Base-by-base conservation (phyloP, 2,329 filamentous ascomycete species). In the Leptographium radiaticola region DNA sequence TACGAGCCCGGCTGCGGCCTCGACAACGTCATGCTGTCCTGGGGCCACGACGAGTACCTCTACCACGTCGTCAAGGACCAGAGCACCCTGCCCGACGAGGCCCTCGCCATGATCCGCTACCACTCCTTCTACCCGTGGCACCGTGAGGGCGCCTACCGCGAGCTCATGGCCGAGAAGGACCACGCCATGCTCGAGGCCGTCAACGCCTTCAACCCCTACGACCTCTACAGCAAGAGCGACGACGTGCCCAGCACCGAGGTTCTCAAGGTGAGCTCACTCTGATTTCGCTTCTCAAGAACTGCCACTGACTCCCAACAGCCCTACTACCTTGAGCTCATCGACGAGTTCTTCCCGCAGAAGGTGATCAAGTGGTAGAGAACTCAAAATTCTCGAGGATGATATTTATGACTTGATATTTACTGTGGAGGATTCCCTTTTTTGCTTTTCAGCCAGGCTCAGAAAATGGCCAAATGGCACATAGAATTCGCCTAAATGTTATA, bases 81-180 rank as follows among this genome's bases (percentile, higher is more conserved):
- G 74, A 84, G 79, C 49, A 84, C 74, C 0, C 75, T 95, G 45
- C 89, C 89, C 0, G 75, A 78, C 48, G 89, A 95, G 75, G 86
- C 85, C 0, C 76, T 95, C 12, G 89, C 89, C 57, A 95, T 95
- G 87, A 93, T 95, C 66, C 76, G 89, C 54, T 95, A 94, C 70
- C 89, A 95, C 71, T 88, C 83, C 7, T 95, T 95, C 71, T 95
- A 95, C 70, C 84, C 89, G 16, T 95, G 89, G 89, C 89, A 95
- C 70, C 80, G 76, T 57, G 83, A 85, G 67, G 84, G 84, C 53
- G 89, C 87, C 8, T 95, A 95, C 70, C 69, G 70, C 57, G 81
- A 88, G 69, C 78, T 95, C 67, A 95, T 95, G 89, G 78, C 84
- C 66, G 81, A 85, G 57, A 84, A 89, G 65, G 89, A 95, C 62